A percentile compares a stretch with the other conserved stretches of the same genome.
These are phyloP conservation scores for Vanderwaltozyma tropicalis DNA, from an alignment of 805 yeast genomes.

Conservation along the genomic window DNA sequence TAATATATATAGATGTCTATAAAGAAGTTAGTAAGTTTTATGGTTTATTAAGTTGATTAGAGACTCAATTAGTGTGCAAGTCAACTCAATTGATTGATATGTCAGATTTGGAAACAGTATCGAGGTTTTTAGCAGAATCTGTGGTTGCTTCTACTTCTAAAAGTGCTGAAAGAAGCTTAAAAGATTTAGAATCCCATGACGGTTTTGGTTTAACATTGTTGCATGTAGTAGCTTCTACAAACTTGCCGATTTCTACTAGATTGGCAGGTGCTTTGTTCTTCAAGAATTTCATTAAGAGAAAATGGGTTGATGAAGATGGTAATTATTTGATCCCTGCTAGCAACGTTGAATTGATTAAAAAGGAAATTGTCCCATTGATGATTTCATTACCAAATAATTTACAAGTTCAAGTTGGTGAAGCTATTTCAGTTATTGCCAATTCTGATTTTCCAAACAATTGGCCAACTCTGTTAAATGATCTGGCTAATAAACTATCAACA, in stretches of 20 bases:
- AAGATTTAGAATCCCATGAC: conserved; percentile 48
- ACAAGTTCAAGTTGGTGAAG: conserved; percentile 91
- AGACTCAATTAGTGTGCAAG: too few species aligned
- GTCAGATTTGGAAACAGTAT: conserved; percentile 44
- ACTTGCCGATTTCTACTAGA: conserved; percentile 46
- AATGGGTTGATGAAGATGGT: conserved; percentile 89
- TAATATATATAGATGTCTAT: too few species aligned
- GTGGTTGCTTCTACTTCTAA: conserved; percentile 55
- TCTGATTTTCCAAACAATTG: conserved; percentile 90
- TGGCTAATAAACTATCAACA: conserved; percentile 53
- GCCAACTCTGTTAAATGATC: conserved; percentile 65
- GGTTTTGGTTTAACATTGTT: conserved; percentile 72
- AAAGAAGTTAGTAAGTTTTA: too few species aligned
- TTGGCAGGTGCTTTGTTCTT: conserved; percentile 85
- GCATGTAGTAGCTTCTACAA: conserved; percentile 61
- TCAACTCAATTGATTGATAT: too few species aligned
- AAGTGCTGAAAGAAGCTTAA: conserved; percentile 55
- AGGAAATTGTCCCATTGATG: conserved; percentile 79
- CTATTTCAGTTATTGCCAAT: conserved; percentile 86
- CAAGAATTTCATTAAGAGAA: conserved; percentile 74
- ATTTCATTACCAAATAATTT: conserved; percentile 65
- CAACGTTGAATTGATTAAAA: conserved; percentile 61
- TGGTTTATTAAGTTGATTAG: too few species aligned
- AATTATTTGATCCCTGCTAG: conserved; percentile 47
- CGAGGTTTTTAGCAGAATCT: conserved; percentile 50